Conservation (phyloP, 75 land plant genomes). For the Larix kaempferi region DNA sequence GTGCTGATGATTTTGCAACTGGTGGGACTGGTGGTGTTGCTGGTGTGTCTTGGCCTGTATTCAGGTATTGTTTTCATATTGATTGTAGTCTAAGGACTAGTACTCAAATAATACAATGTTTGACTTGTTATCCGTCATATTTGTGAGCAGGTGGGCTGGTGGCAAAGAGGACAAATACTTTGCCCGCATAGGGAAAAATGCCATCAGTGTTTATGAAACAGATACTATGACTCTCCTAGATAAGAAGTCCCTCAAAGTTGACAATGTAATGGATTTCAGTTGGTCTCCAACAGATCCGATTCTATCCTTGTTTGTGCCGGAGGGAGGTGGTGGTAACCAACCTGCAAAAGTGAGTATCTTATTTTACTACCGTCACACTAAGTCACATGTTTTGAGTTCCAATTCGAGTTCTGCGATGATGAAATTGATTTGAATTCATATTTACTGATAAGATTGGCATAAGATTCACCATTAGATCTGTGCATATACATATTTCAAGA, state of each 20-base stretch:
- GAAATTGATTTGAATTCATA: too few species aligned
- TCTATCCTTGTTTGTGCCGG: constrained; percentile 88
- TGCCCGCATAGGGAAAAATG: constrained; percentile 88
- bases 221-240: constrained; percentile 85
- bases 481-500: too few species aligned
- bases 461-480: too few species aligned
- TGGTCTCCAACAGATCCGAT: constrained; percentile 99
- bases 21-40: constrained; percentile 86
- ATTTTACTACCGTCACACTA: not conserved
- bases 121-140: too few species aligned
- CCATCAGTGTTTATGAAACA: constrained; percentile 90
- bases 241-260: constrained; percentile 85
- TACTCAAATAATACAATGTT: not conserved
- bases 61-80: constrained; percentile 46
- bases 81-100: not conserved
- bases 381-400: too few species aligned
- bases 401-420: too few species aligned
- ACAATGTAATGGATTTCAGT: constrained; percentile 82
- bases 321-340: constrained; percentile 95
- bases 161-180: constrained; percentile 91
- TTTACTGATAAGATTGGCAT: too few species aligned
- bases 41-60: constrained; percentile 94
- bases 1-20: constrained; percentile 82
- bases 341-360: constrained; percentile 85
- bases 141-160: constrained; percentile 71